Percentiles rank a stretch among this genome's conserved stretches.
Evolutionary conservation across 108 stramenopile genomes (phyloP).

Genomic region (Schizochytrium sp.): DNA sequence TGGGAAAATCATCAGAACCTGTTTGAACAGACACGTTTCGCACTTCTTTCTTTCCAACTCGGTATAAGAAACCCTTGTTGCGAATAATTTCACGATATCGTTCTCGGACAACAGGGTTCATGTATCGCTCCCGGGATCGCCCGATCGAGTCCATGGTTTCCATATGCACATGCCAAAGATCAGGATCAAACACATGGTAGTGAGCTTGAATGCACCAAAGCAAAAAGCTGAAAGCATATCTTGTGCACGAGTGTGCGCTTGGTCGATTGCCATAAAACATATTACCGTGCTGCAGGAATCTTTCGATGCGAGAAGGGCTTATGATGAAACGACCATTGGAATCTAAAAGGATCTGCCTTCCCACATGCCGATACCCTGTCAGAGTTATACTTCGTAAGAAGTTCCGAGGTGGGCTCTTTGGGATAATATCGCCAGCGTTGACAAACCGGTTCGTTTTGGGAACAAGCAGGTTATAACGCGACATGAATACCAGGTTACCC

Average conservation of each 20-base stretch:
- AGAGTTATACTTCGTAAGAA: not conserved
- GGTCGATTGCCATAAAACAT: not conserved
- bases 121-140: not conserved
- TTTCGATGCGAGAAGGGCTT: not conserved
- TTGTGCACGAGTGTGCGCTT: not conserved
- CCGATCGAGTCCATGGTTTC: not conserved
- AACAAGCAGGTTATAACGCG: constrained; percentile 16
- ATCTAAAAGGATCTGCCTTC: constrained; percentile 9
- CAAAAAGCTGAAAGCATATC: constrained; percentile 5
- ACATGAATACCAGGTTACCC: not conserved
- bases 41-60: not conserved
- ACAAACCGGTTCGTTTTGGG: constrained; percentile 44
- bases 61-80: constrained; percentile 14
- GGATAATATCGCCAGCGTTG: constrained; percentile 24
- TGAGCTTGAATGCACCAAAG: constrained; percentile 21
- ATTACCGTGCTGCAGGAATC: constrained; percentile 24
- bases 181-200: not conserved
- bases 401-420: constrained; percentile 34
- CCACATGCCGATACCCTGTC: constrained; percentile 13
- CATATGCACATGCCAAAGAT: constrained; percentile 34
- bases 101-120: constrained; percentile 5
- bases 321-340: constrained; percentile 19
- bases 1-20: not conserved
- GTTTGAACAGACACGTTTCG: not conserved
- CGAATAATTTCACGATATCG: not conserved